Evolutionary conservation across 78 protist genomes (phyloP), one percentile per base, ranked within the genome.

Genomic region (Dictyostelium brefeldianum): DNA sequence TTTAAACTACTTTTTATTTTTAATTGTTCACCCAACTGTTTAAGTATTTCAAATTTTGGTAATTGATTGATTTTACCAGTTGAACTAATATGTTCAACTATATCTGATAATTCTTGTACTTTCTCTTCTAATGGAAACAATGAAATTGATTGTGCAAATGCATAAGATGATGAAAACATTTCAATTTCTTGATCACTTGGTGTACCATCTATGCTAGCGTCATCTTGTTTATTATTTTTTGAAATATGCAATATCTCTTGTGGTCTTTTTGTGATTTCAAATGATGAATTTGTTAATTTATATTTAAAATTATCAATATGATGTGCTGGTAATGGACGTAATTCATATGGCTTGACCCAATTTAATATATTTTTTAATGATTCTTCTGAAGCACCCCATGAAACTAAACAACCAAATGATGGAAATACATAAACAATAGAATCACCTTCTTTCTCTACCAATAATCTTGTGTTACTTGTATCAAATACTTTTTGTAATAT

Each of bases 141-240:
- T 46, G 67, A 25, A 71, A 85, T 80, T 1, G 92, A 85, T 51
- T 85, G 92, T 18, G 92, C 92, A n/a, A 85, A 74, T 46, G 92
- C 92, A 85, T 85, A 85, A 1, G 92, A 85, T 36, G 64, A 48
- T 20, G 83, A 78, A 50, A 85, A 74, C 57, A 57, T 85, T 43
- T 85, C 92, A 27, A 73, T 75, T 4, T 73, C 69, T 25, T 59
- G 43, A 15, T 51, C 92, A 9, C 12, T 47, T 12, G 18, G 69
- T 36, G 43, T 36, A 36, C 43, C 43, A 36, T n/a, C 43, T 36
- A 36, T 36, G n/a, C n/a, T 36, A 41, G 7, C 12, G 2, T 36
- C 43, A 36, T 36, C 43, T 36, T 36, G 43, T 62, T 31, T 62
- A 25, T 62, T 31, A 4, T 43, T 15, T 8, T 75, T 20, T 9